Percentiles rank a stretch among this genome's conserved stretches.
Evolutionary conservation across 2,329 filamentous ascomycete species (phyloP).

Genomic region (Colletotrichum australisinense): DNA sequence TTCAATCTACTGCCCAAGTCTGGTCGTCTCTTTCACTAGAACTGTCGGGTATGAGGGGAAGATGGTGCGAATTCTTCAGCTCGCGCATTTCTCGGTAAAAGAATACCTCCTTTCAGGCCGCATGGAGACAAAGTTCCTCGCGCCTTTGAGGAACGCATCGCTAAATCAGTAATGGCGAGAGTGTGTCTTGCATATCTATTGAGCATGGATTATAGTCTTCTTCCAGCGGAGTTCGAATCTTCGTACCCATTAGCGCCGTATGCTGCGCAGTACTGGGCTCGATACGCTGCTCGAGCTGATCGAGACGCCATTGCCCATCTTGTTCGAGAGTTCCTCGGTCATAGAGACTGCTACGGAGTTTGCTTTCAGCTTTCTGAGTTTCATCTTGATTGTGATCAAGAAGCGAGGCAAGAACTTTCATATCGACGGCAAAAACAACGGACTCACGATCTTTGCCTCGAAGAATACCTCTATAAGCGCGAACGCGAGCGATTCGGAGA

Average conservation of each 20-base stretch:
- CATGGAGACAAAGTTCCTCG: background rate
- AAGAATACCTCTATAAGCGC: no score
- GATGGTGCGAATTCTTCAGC: constrained; percentile 31
- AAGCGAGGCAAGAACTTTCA: background rate
- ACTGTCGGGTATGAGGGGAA: background rate
- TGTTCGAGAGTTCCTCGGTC: background rate
- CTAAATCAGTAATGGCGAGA: background rate
- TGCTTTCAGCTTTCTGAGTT: no score
- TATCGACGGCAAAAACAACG: background rate
- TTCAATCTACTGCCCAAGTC: constrained; percentile 36
- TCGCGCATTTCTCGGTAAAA: constrained; percentile 42
- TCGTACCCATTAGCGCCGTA: constrained; percentile 25
- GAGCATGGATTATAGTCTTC: background rate
- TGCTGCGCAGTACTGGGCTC: constrained; percentile 38
- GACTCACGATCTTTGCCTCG: no score
- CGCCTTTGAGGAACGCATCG: background rate
- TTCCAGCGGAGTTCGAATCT: background rate
- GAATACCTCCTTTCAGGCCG: constrained; percentile 37
- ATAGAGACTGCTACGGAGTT: background rate
- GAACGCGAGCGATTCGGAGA: no score
- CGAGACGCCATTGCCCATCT: background rate
- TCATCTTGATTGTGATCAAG: background rate
- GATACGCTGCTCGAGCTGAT: background rate
- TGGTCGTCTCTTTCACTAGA: constrained; percentile 30
- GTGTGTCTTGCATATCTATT: constrained; percentile 2